Evolutionary conservation across 2,329 filamentous ascomycete genomes (phyloP), one percentile per base, ranked within the genome.

Genomic region (Paecilomyces sp.): DNA sequence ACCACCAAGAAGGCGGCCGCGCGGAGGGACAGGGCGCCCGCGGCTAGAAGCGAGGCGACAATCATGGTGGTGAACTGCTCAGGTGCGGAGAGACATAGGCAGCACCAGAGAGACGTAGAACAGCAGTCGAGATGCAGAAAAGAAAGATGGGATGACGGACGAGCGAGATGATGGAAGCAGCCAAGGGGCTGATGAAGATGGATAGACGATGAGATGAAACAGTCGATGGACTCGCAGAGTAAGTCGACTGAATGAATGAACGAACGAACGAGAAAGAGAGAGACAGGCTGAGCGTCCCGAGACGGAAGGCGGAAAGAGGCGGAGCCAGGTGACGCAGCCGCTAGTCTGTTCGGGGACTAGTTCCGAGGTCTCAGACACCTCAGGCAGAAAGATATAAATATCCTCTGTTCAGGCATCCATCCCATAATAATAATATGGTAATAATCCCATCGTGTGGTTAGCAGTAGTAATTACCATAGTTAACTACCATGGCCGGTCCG

Each of bases 1-100:
- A 76, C 63, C 41, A 77, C 71, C 55, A 77, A 65, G 57, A 77
- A 67, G 28, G 75, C 75, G 41, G 69, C 70, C 62, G 72, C 69
- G 65, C 70, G 64, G 31, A 77, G 64, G 47, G 72, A 72, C 54
- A 73, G 62, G 22, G 68, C 66, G 63, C 71, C 69, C 61, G 70
- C 71, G 56, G 74, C 63, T 50, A 75, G 63, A 52, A 75, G 62
- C 58, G 72, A 75, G 59, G 70, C 70, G 61, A 74, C 61, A 61
- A 72, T 68, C 73, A 75, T 77, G 60, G 61, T 69, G 60, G 57
- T 51, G 36, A 47, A 15, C 41, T 55, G 47, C 24, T 50, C 41
- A 47, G 30, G 24, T 56, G 18, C 22, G 25, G 54, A 41, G 11
- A 31, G 22, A 25, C 51, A 53, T 53, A 53, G 22, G 51, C 22